A percentile compares a stretch with the other conserved stretches of the same genome.
These are phyloP conservation scores for Talaromyces proteolyticus DNA, from an alignment of 495 filamentous ascomycete species.

Conservation along the genomic window DNA sequence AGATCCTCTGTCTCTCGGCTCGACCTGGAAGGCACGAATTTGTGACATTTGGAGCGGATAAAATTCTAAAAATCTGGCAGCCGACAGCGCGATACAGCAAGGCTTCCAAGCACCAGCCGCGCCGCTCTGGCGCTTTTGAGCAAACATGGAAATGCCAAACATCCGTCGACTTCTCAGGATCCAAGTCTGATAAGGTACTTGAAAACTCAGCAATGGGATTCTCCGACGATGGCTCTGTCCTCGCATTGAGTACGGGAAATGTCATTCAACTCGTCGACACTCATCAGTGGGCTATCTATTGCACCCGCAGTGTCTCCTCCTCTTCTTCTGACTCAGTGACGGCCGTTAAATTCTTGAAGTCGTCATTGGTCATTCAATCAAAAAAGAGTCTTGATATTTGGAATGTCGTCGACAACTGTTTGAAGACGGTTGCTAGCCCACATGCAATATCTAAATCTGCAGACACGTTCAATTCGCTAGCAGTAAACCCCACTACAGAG, in stretches of 20 bases:
- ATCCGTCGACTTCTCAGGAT: constrained; percentile 44
- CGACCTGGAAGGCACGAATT: constrained; percentile 64
- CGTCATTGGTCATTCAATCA: constrained; percentile 29
- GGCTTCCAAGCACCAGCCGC: constrained; percentile 51
- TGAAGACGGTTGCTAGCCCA: constrained; percentile 20
- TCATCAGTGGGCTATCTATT: constrained; percentile 23
- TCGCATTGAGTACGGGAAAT: constrained; percentile 53
- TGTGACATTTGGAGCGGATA: constrained; percentile 78
- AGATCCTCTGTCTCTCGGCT: constrained; percentile 64
- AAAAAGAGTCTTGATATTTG: constrained; percentile 29
- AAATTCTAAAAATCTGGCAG: constrained; percentile 70
- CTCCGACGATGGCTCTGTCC: constrained; percentile 80
- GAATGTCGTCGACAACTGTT: constrained; percentile 36
- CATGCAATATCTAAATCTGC: constrained; percentile 4
- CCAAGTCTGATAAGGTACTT: constrained; percentile 26
- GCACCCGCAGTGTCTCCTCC: constrained; percentile 24
- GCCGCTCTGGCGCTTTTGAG: constrained; percentile 42
- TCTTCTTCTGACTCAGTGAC: constrained; percentile 24
- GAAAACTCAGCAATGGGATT: constrained; percentile 48
- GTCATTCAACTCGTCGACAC: constrained; percentile 31
- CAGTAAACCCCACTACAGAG: constrained; percentile 28
- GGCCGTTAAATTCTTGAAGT: constrained; percentile 27
- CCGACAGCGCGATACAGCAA: constrained; percentile 58
- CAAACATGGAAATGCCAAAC: constrained; percentile 69
- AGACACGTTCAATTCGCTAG: constrained; percentile 11